phyloP scores from a whole-genome alignment of 352 stramenopile genomes.

The Phytophthora syringae region DNA sequence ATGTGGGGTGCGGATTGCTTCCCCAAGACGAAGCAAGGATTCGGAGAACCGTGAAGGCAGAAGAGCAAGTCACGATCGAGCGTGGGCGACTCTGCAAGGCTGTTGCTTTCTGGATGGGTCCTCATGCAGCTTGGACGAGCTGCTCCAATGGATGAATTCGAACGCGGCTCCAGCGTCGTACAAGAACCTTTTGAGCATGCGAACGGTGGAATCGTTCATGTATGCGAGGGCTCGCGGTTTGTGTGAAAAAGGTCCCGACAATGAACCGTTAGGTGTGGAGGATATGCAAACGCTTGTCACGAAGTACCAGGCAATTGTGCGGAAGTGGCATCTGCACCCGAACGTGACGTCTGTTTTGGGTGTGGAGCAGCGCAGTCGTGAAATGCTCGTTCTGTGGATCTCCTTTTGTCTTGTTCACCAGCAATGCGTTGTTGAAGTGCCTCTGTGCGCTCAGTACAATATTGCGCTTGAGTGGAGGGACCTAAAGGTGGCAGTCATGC shows the following conservation, averaged over 20 bases:
- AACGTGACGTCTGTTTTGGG: conserved; percentile 21
- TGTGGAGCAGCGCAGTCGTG: conserved; percentile 48
- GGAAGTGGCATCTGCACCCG: conserved; percentile 18
- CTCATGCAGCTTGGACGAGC: conserved; percentile 12
- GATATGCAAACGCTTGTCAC: conserved; percentile 19
- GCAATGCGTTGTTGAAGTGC: conserved; percentile 9
- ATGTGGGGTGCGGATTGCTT: conserved; percentile 10
- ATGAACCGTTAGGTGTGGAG: conserved; percentile 12
- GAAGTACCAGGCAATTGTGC: conserved; percentile 19
- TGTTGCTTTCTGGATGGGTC: conserved; percentile 20
- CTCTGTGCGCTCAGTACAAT: conserved; percentile 38
- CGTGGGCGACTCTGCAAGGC: conserved; percentile 25
- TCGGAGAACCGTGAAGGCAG: conserved; percentile 12
- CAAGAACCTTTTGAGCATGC: conserved; percentile 26
- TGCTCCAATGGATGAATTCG: conserved; percentile 30
- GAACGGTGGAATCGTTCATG: conserved; percentile 44
- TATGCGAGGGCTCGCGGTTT: conserved; percentile 18
- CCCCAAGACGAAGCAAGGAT: conserved; percentile 3
- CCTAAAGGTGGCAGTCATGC: conserved; percentile 44
- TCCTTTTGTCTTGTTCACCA: conserved; percentile 54
- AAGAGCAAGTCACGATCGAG: conserved; percentile 20
- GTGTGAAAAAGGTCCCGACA: not conserved
- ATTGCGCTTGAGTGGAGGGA: conserved; percentile 50
- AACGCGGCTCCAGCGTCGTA: conserved; percentile 9
- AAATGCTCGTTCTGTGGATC: conserved; percentile 51